Conservation (phyloP, 164 flowering plant genomes). For the Vitis rotundifolia region DNA sequence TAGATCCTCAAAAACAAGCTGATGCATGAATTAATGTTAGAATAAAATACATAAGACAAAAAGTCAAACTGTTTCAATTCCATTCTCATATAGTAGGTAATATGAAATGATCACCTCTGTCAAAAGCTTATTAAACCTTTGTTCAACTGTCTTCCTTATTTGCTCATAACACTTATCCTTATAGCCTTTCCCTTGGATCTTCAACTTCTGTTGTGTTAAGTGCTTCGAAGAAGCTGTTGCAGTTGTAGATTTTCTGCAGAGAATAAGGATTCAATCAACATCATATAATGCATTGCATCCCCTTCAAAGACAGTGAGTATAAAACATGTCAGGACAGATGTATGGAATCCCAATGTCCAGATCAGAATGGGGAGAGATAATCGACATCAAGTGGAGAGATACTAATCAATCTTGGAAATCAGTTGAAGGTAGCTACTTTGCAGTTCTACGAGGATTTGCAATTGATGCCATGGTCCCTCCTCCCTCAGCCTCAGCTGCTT, state of each 20-base stretch:
- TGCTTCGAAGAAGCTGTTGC: slow-evolving; percentile 61
- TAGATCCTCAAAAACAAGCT: slow-evolving; percentile 80
- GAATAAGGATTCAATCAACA: not conserved
- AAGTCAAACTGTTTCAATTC: not conserved
- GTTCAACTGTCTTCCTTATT: slow-evolving; percentile 86
- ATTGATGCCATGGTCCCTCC: slow-evolving; percentile 80
- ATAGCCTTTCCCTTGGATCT: slow-evolving; percentile 89
- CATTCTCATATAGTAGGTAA: no score
- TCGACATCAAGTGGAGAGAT: not conserved
- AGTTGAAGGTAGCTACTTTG: slow-evolving; percentile 56
- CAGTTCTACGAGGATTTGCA: slow-evolving; percentile 79
- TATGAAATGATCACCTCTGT: no score
- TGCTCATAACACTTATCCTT: slow-evolving; percentile 98
- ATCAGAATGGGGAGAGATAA: no score
- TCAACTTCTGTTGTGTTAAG: slow-evolving; percentile 64
- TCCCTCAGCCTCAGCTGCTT: slow-evolving; percentile 99
- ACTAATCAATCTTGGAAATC: not conserved
- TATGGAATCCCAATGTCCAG: no score
- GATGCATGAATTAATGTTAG: slow-evolving; percentile 30
- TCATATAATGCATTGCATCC: not conserved
- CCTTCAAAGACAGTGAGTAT: no score
- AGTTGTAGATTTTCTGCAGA: slow-evolving; percentile 59
- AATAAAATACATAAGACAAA: not conserved
- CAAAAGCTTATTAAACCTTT: slow-evolving; percentile 55
- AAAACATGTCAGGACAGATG: no score